Percentiles rank a stretch among this genome's conserved stretches.
phyloP scores from a whole-genome alignment of 805 yeast species.

The Wickerhamomyces alni region DNA sequence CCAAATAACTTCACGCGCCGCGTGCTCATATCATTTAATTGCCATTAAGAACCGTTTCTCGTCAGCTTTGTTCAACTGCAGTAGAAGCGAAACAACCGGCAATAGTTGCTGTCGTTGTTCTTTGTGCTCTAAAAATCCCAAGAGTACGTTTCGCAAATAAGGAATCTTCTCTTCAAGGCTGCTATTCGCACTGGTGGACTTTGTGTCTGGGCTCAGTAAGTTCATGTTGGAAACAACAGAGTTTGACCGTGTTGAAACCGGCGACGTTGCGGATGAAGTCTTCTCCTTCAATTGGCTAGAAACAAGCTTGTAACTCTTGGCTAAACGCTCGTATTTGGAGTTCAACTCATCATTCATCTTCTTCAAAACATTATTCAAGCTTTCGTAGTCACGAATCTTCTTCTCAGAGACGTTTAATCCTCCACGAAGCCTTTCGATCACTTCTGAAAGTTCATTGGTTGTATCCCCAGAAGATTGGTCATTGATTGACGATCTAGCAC shows the following conservation, averaged over 20 bases:
- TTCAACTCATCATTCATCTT: conserved; percentile 61
- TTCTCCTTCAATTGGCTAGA: conserved; percentile 41
- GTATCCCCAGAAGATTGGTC: too few relatives aligned
- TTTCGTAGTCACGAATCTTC: conserved; percentile 51
- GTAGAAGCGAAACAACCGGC: conserved; percentile 77
- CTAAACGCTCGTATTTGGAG: conserved; percentile 58
- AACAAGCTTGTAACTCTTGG: conserved; percentile 63
- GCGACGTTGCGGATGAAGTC: conserved; percentile 16
- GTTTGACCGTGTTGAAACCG: conserved; percentile 30
- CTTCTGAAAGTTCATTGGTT: conserved; percentile 25
- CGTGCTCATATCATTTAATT: conserved; percentile 3
- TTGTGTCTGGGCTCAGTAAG: neutral
- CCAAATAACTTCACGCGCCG: too few relatives aligned
- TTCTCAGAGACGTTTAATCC: conserved; percentile 46
- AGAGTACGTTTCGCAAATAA: conserved; percentile 81
- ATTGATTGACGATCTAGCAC: conserved; percentile 4
- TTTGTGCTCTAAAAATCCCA: conserved; percentile 85
- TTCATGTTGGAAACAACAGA: conserved; percentile 26
- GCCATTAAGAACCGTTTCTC: conserved; percentile 57
- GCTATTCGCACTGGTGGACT: neutral
- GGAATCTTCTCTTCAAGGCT: conserved; percentile 48
- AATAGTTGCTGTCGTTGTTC: conserved; percentile 84
- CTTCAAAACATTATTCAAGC: conserved; percentile 46
- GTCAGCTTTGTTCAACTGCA: conserved; percentile 64
- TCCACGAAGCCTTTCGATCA: conserved; percentile 41